Percentiles rank a stretch among this genome's conserved stretches.
Evolutionary conservation across 2,329 filamentous ascomycete species (phyloP).

Genomic region (Trichoderma harzianum): DNA sequence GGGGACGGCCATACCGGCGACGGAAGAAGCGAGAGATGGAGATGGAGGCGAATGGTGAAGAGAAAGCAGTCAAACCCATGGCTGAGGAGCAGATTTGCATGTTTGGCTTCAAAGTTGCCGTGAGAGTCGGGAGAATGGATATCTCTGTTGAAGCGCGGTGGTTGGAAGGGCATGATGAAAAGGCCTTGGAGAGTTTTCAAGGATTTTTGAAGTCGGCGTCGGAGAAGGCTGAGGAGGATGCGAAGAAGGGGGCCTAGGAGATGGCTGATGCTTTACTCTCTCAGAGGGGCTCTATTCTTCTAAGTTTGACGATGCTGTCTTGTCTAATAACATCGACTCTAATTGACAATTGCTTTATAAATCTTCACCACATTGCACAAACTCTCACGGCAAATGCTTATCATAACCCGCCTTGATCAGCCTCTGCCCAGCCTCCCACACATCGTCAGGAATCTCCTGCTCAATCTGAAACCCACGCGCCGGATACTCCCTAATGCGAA

Average conservation of each 20-base stretch:
- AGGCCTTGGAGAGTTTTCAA: slow-evolving; percentile 82
- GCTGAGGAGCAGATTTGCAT: slow-evolving; percentile 34
- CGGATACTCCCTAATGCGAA: slow-evolving; percentile 43
- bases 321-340: neutral
- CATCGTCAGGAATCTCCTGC: slow-evolving; percentile 39
- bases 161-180: slow-evolving; percentile 70
- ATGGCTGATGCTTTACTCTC: neutral
- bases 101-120: slow-evolving; percentile 58
- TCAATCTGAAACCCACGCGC: slow-evolving; percentile 42
- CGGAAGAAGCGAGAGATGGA: slow-evolving; percentile 53
- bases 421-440: slow-evolving; percentile 42
- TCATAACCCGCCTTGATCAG: slow-evolving; percentile 39
- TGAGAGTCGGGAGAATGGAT: slow-evolving; percentile 39
- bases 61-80: slow-evolving; percentile 9
- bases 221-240: slow-evolving; percentile 13
- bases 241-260: neutral
- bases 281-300: neutral
- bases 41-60: slow-evolving; percentile 25
- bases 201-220: slow-evolving; percentile 63
- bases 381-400: slow-evolving; percentile 36
- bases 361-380: neutral
- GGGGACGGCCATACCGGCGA: slow-evolving; percentile 71
- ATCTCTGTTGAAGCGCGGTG: slow-evolving; percentile 53
- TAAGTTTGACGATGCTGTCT: neutral
- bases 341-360: neutral